phyloP scores from a whole-genome alignment of 345 rosid species.

The Bretschneidera sinensis region DNA sequence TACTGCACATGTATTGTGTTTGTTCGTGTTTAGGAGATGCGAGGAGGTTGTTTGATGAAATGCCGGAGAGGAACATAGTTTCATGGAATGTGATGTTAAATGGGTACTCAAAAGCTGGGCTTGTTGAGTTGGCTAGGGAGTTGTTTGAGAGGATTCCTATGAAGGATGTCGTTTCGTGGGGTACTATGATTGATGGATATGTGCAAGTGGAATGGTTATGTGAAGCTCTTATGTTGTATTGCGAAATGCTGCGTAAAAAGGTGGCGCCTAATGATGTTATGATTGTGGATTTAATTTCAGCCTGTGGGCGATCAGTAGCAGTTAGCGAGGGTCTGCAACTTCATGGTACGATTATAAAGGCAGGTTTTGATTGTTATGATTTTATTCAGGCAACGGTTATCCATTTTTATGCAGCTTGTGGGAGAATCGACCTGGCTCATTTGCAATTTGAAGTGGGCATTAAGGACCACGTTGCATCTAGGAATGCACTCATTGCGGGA shows the following conservation, averaged over 20 bases:
- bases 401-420: constrained; percentile 62
- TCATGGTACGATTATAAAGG: constrained; percentile 42
- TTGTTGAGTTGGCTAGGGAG: constrained; percentile 42
- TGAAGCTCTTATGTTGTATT: constrained; percentile 53
- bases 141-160: constrained; percentile 52
- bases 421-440: constrained; percentile 44
- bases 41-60: constrained; percentile 51
- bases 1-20: constrained; percentile 60
- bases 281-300: constrained; percentile 71
- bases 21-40: constrained; percentile 54
- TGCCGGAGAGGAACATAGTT: constrained; percentile 57
- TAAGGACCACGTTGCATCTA: constrained; percentile 50
- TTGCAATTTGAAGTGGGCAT: constrained; percentile 52
- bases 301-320: constrained; percentile 45
- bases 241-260: constrained; percentile 46
- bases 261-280: constrained; percentile 52
- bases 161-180: constrained; percentile 80
- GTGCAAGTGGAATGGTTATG: constrained; percentile 39
- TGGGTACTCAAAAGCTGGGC: constrained; percentile 69
- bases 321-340: constrained; percentile 52
- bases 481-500: constrained; percentile 69
- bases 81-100: constrained; percentile 91
- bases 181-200: constrained; percentile 64
- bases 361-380: constrained; percentile 59
- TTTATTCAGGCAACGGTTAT: constrained; percentile 64